Evolutionary conservation across 805 yeast genomes (phyloP).

Genomic region (Lipomyces sp.): DNA sequence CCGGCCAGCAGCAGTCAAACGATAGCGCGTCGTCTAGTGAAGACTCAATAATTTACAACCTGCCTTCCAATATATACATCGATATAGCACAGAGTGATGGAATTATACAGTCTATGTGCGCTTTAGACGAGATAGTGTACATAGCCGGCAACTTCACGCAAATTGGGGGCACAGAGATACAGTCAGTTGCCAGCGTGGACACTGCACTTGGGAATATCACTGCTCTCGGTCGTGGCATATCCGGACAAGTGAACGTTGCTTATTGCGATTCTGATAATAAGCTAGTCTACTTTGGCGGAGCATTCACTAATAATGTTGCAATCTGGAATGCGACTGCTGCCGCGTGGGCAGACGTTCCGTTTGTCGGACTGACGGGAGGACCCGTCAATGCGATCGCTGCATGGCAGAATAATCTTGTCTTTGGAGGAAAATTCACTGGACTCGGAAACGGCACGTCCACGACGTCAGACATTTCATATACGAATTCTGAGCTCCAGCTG

Average conservation of each 20-base stretch:
- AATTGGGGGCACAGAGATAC: constrained; percentile 24
- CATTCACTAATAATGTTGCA: constrained; percentile 61
- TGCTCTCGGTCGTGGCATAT: constrained; percentile 25
- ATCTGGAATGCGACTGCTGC: constrained; percentile 53
- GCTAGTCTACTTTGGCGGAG: constrained; percentile 76
- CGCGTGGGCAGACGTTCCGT: constrained; percentile 52
- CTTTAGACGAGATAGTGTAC: constrained; percentile 28
- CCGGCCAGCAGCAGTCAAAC: constrained; percentile 11
- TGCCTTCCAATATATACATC: constrained; percentile 13
- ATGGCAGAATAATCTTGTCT: constrained; percentile 53
- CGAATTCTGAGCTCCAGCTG: constrained; percentile 40
- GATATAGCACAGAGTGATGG: constrained; percentile 21
- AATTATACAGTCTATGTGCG: constrained; percentile 29
- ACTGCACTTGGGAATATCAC: constrained; percentile 31
- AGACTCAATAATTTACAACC: constrained; percentile 20
- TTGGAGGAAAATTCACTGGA: constrained; percentile 73
- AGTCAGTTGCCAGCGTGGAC: constrained; percentile 33
- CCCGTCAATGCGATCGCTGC: constrained; percentile 59
- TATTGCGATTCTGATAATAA: constrained; percentile 48
- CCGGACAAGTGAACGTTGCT: constrained; percentile 47
- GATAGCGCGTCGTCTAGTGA: constrained; percentile 6
- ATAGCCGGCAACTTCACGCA: constrained; percentile 37
- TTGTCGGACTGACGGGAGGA: constrained; percentile 68
- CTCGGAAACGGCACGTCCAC: constrained; percentile 47
- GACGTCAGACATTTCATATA: background rate